These are phyloP conservation scores for Flaveria robusta DNA, from an alignment of 129 eudicot species.

Conservation along the genomic window DNA sequence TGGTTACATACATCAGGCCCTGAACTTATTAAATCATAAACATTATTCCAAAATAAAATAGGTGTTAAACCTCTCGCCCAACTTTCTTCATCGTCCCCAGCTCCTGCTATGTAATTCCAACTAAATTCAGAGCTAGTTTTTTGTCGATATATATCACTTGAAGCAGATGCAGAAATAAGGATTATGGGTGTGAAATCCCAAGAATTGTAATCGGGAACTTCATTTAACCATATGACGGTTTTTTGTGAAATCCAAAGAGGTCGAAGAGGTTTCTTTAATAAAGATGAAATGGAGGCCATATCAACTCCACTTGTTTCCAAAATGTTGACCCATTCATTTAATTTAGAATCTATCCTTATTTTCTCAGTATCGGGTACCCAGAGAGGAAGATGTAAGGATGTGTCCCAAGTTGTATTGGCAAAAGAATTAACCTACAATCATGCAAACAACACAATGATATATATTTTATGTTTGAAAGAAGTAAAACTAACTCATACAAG, in stretches of 20 bases:
- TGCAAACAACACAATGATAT: slow-evolving; percentile 2
- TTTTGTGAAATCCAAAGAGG: slow-evolving; percentile 95
- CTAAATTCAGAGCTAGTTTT: slow-evolving; percentile 80
- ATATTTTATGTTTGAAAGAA: not conserved
- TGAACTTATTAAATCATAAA: slow-evolving; percentile 61
- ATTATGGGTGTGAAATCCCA: slow-evolving; percentile 97
- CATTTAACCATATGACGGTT: slow-evolving; percentile 93
- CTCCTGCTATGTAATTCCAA: slow-evolving; percentile 93
- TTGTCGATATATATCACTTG: slow-evolving; percentile 47
- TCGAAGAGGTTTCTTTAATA: slow-evolving; percentile 73
- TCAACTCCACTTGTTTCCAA: slow-evolving; percentile 89
- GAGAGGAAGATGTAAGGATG: slow-evolving; percentile 88
- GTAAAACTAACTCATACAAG: slow-evolving; percentile 3
- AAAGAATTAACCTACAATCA: slow-evolving; percentile 42
- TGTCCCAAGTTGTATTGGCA: slow-evolving; percentile 53
- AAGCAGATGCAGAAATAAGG: slow-evolving; percentile 86
- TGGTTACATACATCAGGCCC: slow-evolving; percentile 91
- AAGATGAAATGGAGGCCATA: slow-evolving; percentile 55
- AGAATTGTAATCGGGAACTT: slow-evolving; percentile 82
- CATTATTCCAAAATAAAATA: slow-evolving; percentile 74
- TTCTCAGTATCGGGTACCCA: slow-evolving; percentile 86
- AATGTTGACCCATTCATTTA: slow-evolving; percentile 63
- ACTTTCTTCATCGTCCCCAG: slow-evolving; percentile 99
- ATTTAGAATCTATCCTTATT: slow-evolving; percentile 47
- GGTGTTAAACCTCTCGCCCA: slow-evolving; percentile 96